A percentile compares a stretch with the other conserved stretches of the same genome.
Evolutionary conservation across 2,329 filamentous ascomycete species (phyloP).

Genomic region (Sodiomyces alkalinus): DNA sequence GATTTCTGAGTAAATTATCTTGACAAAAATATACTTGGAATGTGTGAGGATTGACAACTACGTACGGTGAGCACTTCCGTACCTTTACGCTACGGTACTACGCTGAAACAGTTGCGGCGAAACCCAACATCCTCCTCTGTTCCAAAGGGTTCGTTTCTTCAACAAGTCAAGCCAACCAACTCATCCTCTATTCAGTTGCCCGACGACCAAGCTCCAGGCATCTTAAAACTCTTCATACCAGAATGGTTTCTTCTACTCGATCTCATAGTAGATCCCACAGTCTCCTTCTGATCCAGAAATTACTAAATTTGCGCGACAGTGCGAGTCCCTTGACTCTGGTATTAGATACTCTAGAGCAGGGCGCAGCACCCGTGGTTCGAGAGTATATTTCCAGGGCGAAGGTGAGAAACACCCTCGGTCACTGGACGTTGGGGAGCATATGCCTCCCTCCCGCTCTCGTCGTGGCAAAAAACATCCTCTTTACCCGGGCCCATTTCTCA

Average conservation of each 20-base stretch:
- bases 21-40: too few species aligned
- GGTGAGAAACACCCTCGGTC: slow-evolving; percentile 25
- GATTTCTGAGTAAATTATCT: too few species aligned
- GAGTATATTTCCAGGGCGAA: slow-evolving; percentile 67
- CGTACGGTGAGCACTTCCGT: too few species aligned
- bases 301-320: slow-evolving; percentile 63
- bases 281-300: slow-evolving; percentile 65
- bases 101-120: too few species aligned
- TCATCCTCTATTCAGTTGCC: too few species aligned
- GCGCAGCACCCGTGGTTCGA: slow-evolving; percentile 49
- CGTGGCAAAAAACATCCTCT: too few species aligned
- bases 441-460: too few species aligned
- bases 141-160: not conserved
- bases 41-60: too few species aligned
- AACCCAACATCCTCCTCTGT: too few species aligned
- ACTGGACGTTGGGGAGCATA: too few species aligned
- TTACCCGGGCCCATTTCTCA: not conserved
- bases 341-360: slow-evolving; percentile 74
- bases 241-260: slow-evolving; percentile 16
- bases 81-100: too few species aligned
- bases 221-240: too few species aligned
- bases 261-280: slow-evolving; percentile 71
- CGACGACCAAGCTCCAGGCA: not conserved
- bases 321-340: slow-evolving; percentile 78
- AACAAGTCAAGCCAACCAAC: not conserved